Evolutionary conservation across 2,329 filamentous ascomycete species (phyloP).

Genomic region (Periconia digitata): DNA sequence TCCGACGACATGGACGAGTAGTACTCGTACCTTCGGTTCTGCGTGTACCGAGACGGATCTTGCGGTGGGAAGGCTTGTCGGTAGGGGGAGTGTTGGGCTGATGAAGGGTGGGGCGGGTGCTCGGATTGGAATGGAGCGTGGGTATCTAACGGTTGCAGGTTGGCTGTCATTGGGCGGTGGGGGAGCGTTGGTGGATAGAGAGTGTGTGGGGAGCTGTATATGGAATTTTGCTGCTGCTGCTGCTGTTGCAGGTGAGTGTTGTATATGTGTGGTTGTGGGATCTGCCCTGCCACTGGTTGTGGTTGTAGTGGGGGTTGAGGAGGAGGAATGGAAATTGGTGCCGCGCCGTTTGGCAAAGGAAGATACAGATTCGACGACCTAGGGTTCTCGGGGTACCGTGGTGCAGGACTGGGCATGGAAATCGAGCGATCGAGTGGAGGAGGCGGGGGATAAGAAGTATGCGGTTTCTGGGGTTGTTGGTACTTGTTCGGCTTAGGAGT

Average conservation of each 20-base stretch:
- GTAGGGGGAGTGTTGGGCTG: constrained; percentile 9
- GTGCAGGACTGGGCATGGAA: constrained; percentile 25
- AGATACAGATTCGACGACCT: constrained; percentile 19
- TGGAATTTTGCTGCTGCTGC: constrained; percentile 1
- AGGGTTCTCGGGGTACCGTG: constrained; percentile 13
- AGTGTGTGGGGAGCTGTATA: constrained; percentile 7
- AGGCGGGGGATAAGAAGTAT: constrained; percentile 19
- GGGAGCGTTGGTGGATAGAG: constrained; percentile 3
- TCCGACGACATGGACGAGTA: constrained; percentile 25
- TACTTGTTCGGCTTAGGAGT: constrained; percentile 22
- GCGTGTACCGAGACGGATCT: background rate
- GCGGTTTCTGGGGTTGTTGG: constrained; percentile 22
- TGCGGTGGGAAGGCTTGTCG: constrained; percentile 1
- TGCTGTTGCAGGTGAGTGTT: constrained; percentile 1
- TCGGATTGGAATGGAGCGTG: constrained; percentile 5
- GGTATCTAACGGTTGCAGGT: background rate
- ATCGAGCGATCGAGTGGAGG: constrained; percentile 29
- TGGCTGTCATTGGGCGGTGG: constrained; percentile 3
- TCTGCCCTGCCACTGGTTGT: too few species aligned
- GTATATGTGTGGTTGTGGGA: constrained; percentile 7
- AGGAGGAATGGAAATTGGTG: background rate
- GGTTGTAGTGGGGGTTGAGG: background rate
- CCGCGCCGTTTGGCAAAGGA: constrained; percentile 10
- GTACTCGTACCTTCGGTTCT: background rate
- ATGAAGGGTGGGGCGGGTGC: constrained; percentile 2